These are phyloP conservation scores for Hanseniaspora taiwanica DNA, from an alignment of 805 yeast genomes.

Conservation along the genomic window DNA sequence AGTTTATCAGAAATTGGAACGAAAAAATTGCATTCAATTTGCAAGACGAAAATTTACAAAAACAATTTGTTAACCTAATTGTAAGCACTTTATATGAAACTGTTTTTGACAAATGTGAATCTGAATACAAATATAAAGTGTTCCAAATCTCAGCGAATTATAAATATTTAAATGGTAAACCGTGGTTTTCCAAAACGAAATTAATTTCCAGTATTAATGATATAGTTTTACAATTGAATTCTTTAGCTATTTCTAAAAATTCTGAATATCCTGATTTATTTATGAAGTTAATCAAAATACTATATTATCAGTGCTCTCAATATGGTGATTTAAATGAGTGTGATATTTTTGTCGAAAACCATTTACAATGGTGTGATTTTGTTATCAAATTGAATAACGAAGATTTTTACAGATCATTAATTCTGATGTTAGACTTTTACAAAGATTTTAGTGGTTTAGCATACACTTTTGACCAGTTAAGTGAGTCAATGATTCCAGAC, in stretches of 20 bases:
- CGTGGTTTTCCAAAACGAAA: slow-evolving; percentile 38
- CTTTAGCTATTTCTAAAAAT: slow-evolving; percentile 8
- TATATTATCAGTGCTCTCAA: slow-evolving; percentile 29
- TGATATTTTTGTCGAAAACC: slow-evolving; percentile 17
- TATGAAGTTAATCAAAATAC: slow-evolving; percentile 27
- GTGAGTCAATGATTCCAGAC: slow-evolving; percentile 33
- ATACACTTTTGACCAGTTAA: slow-evolving; percentile 22
- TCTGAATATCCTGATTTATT: slow-evolving; percentile 11
- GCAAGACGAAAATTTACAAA: slow-evolving; percentile 10
- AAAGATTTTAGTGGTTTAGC: slow-evolving; percentile 54
- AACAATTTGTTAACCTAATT: slow-evolving; percentile 13
- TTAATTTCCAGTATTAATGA: slow-evolving; percentile 29
- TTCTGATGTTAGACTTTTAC: slow-evolving; percentile 51
- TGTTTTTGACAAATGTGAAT: slow-evolving; percentile 30
- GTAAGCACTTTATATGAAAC: slow-evolving; percentile 18
- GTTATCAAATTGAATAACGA: slow-evolving; percentile 38
- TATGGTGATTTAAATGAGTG: slow-evolving; percentile 15
- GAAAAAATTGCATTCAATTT: slow-evolving; percentile 5
- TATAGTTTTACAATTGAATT: slow-evolving; percentile 23
- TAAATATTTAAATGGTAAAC: slow-evolving; percentile 16
- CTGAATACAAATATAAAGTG: slow-evolving; percentile 19
- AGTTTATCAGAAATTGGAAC: slow-evolving; percentile 13
- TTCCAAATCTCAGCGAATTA: slow-evolving; percentile 23
- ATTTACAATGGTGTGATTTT: slow-evolving; percentile 42
- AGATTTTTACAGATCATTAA: slow-evolving; percentile 30